Evolutionary conservation across 768 basidiomycete genomes (phyloP).

Genomic region (Pleurotus eryngii): DNA sequence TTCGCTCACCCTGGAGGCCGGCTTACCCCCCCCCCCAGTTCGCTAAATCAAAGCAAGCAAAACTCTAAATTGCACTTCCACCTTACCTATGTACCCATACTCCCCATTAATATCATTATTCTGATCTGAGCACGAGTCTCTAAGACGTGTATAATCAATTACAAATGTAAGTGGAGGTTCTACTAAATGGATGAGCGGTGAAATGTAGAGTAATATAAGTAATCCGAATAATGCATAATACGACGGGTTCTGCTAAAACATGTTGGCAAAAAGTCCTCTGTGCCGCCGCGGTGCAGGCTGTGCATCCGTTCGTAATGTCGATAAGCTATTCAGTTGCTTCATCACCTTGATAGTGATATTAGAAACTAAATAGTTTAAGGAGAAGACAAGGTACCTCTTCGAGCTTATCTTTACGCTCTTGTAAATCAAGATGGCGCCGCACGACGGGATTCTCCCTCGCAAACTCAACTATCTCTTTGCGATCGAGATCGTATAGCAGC

Average conservation of each 20-base stretch:
- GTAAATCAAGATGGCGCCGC: constrained; percentile 83
- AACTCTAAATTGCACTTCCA: neutral
- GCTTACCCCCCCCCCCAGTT: constrained; percentile 17
- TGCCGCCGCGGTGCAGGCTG: constrained; percentile 71
- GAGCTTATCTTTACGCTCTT: constrained; percentile 95
- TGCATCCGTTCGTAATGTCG: constrained; percentile 81
- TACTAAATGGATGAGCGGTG: constrained; percentile 5
- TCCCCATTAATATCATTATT: neutral
- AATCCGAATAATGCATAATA: neutral
- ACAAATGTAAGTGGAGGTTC: constrained; percentile 6
- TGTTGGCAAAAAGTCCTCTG: constrained; percentile 74
- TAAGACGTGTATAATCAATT: constrained; percentile 9
- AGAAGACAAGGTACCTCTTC: constrained; percentile 64
- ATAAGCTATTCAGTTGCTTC: constrained; percentile 91
- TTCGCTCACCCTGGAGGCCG: neutral
- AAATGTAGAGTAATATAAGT: neutral
- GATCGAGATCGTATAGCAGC: constrained; percentile 89
- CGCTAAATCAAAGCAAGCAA: constrained; percentile 37
- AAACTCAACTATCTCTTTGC: constrained; percentile 85
- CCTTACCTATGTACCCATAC: neutral
- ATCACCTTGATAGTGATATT: constrained; percentile 58
- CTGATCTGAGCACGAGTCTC: neutral
- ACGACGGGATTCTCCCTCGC: constrained; percentile 95
- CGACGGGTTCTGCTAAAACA: constrained; percentile 43
- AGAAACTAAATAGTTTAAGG: neutral